These are phyloP conservation scores for Exophiala oligosperma DNA, from an alignment of 2,329 filamentous ascomycete genomes.

Conservation along the genomic window DNA sequence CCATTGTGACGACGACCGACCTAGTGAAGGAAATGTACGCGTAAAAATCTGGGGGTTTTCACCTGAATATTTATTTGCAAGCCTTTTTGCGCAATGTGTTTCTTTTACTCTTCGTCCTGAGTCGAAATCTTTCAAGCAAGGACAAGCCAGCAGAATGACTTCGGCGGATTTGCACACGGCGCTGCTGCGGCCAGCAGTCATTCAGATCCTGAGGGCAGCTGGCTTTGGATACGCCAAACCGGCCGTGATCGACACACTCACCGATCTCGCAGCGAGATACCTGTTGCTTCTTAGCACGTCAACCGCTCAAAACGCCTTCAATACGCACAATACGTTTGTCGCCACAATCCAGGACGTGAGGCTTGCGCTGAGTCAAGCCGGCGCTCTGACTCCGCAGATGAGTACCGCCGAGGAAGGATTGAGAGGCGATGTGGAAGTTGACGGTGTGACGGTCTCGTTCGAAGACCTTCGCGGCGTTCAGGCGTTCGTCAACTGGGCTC, in stretches of 20 bases:
- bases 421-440: constrained; percentile 49
- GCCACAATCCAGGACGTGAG: constrained; percentile 75
- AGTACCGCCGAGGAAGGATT: constrained; percentile 68
- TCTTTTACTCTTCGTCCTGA: neutral
- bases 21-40: neutral
- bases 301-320: constrained; percentile 69
- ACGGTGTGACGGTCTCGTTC: constrained; percentile 29
- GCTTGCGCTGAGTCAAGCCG: constrained; percentile 79
- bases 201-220: constrained; percentile 87
- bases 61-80: neutral
- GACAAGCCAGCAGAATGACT: constrained; percentile 41
- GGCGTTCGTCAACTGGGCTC: constrained; percentile 77
- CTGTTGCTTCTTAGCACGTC: constrained; percentile 71
- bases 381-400: constrained; percentile 69
- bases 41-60: neutral
- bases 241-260: constrained; percentile 81
- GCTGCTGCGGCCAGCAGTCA: constrained; percentile 79
- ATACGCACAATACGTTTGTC: constrained; percentile 66
- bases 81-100: neutral
- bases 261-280: constrained; percentile 82
- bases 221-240: constrained; percentile 84
- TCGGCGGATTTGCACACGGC: constrained; percentile 64
- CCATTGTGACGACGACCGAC: constrained; percentile 1
- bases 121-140: neutral
- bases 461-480: constrained; percentile 78